Conservation (phyloP, 1,139 yeast species). For the Petasospora rhodanensis region DNA sequence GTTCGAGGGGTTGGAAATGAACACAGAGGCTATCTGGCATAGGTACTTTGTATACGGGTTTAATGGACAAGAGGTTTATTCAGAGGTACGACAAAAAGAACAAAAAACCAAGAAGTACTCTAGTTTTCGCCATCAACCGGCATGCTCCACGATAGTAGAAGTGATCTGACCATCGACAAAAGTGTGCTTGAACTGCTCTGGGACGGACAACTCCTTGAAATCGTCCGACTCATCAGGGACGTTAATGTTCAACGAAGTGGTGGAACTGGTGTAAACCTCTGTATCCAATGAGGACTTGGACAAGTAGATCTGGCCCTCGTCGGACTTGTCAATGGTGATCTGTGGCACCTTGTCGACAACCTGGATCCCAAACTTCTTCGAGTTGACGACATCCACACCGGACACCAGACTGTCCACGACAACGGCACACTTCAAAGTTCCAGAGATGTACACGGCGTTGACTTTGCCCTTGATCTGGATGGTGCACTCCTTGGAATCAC, state of each 20-base stretch:
- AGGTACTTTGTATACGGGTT: too few species aligned
- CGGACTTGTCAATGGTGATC: slow-evolving; percentile 82
- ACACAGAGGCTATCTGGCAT: too few species aligned
- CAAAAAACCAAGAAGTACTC: too few species aligned
- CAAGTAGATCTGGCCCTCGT: slow-evolving; percentile 78
- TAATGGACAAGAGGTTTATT: too few species aligned
- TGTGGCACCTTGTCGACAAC: slow-evolving; percentile 76
- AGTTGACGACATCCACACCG: slow-evolving; percentile 83
- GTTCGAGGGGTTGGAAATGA: too few species aligned
- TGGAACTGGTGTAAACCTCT: slow-evolving; percentile 76
- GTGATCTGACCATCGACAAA: slow-evolving; percentile 42
- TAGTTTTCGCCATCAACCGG: too few species aligned
- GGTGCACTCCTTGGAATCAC: slow-evolving; percentile 69
- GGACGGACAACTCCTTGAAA: slow-evolving; percentile 72
- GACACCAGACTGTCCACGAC: slow-evolving; percentile 83
- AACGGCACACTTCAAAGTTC: slow-evolving; percentile 67
- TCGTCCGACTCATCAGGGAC: slow-evolving; percentile 66
- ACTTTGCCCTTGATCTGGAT: slow-evolving; percentile 88
- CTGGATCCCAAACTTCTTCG: slow-evolving; percentile 79
- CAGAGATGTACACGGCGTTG: slow-evolving; percentile 78
- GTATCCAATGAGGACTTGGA: slow-evolving; percentile 64
- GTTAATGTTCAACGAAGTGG: slow-evolving; percentile 81
- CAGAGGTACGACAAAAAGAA: too few species aligned
- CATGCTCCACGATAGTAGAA: slow-evolving; percentile 54
- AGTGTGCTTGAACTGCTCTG: slow-evolving; percentile 80